These are phyloP conservation scores for Globisporangium alternatum DNA, from an alignment of 352 stramenopile genomes.

Conservation along the genomic window DNA sequence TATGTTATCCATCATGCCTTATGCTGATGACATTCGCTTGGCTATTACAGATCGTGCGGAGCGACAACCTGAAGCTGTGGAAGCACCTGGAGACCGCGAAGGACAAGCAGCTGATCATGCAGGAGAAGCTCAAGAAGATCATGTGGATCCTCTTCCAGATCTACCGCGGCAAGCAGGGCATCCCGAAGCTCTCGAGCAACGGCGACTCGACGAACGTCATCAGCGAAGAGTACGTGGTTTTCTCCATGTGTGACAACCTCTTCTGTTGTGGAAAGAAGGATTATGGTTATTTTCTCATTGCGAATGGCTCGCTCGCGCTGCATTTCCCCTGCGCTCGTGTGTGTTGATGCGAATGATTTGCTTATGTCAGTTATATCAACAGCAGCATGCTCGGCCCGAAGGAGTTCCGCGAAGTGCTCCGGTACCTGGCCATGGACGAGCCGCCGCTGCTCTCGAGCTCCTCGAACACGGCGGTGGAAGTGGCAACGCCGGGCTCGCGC, in stretches of 20 bases:
- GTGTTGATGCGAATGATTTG: slow-evolving; percentile 27
- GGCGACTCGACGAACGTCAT: slow-evolving; percentile 41
- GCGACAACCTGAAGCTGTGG: slow-evolving; percentile 87
- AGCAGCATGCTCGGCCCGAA: slow-evolving; percentile 79
- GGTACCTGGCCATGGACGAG: slow-evolving; percentile 85
- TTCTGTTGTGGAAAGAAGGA: slow-evolving; percentile 15
- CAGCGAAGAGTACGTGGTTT: slow-evolving; percentile 77
- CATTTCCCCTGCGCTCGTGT: slow-evolving; percentile 20
- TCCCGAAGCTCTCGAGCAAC: slow-evolving; percentile 73
- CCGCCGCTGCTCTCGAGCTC: slow-evolving; percentile 61
- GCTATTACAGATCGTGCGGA: slow-evolving; percentile 65
- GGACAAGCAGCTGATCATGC: slow-evolving; percentile 88
- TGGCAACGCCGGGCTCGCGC: slow-evolving; percentile 33
- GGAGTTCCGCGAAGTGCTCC: slow-evolving; percentile 81
- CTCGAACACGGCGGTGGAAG: slow-evolving; percentile 33
- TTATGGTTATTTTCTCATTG: slow-evolving; percentile 15
- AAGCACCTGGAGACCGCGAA: slow-evolving; percentile 83
- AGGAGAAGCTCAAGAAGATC: slow-evolving; percentile 91
- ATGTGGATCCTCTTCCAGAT: slow-evolving; percentile 91
- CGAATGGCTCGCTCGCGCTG: slow-evolving; percentile 21
- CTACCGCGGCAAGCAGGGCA: slow-evolving; percentile 78
- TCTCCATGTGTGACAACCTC: not conserved
- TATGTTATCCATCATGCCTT: not conserved
- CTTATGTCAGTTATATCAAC: slow-evolving; percentile 75
- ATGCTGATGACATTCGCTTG: not conserved